phyloP scores from a whole-genome alignment of 129 eudicot species.

The Escallonia rubra region DNA sequence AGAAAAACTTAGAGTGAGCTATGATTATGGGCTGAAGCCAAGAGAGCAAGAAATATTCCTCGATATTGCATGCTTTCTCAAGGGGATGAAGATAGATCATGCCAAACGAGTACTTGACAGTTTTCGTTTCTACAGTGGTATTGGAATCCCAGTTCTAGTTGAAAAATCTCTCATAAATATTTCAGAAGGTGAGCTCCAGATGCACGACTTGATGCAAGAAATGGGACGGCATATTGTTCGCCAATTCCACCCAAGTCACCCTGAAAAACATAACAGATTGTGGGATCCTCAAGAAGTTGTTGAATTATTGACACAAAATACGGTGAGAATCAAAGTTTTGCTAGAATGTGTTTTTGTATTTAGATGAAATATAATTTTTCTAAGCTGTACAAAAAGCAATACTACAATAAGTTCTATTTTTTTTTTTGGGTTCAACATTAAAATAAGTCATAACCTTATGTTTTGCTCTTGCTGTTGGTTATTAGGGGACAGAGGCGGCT shows the following conservation, averaged over 20 bases:
- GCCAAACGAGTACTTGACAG: neutral
- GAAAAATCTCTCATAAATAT: neutral
- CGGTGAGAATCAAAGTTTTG: neutral
- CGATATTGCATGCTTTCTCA: conserved; percentile 26
- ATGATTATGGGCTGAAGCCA: neutral
- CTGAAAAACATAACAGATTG: conserved; percentile 3
- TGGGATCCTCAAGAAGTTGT: neutral
- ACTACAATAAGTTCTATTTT: neutral
- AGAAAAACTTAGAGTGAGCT: conserved; percentile 17
- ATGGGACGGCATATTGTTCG: conserved; percentile 14
- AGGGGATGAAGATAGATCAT: neutral
- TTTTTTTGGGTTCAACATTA: neutral
- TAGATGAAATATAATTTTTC: too few relatives aligned
- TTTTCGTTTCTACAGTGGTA: neutral
- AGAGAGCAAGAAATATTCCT: conserved; percentile 6
- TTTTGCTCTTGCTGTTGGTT: neutral
- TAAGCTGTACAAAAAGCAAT: too few relatives aligned
- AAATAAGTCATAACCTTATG: neutral
- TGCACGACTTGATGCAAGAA: neutral
- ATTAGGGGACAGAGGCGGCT: neutral
- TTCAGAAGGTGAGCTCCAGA: neutral
- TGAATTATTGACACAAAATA: neutral
- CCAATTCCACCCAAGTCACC: neutral
- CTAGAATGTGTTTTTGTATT: too few relatives aligned
- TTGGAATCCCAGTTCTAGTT: neutral